phyloP scores from a whole-genome alignment of 2,329 filamentous ascomycete genomes.

The Rachicladosporium sp. region DNA sequence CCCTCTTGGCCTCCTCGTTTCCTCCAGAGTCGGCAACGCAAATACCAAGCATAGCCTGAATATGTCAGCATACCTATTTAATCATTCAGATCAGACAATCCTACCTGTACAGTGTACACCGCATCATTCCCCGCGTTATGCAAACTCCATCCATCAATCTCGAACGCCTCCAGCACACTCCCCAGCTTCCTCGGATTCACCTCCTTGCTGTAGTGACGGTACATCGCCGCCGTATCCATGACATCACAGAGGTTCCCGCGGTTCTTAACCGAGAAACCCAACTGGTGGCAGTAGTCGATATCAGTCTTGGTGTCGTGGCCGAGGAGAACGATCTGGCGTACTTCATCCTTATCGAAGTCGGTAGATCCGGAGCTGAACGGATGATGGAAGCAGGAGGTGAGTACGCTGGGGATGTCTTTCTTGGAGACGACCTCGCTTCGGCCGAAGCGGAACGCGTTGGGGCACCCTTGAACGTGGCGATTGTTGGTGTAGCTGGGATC shows the following conservation, averaged over 20 bases:
- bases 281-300: slow-evolving; percentile 49
- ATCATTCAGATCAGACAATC: too few relatives aligned
- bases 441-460: slow-evolving; percentile 64
- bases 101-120: slow-evolving; percentile 20
- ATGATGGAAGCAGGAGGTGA: slow-evolving; percentile 45
- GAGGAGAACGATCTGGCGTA: slow-evolving; percentile 59
- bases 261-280: slow-evolving; percentile 51
- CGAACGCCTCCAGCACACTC: slow-evolving; percentile 50
- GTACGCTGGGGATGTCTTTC: slow-evolving; percentile 30
- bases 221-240: slow-evolving; percentile 63
- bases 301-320: slow-evolving; percentile 64
- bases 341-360: slow-evolving; percentile 15
- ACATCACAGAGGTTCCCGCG: slow-evolving; percentile 48
- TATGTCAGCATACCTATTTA: slow-evolving; percentile 24
- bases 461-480: slow-evolving; percentile 58
- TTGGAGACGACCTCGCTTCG: slow-evolving; percentile 43
- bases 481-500: slow-evolving; percentile 49
- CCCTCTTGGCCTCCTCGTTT: slow-evolving; percentile 15
- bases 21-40: slow-evolving; percentile 32
- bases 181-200: slow-evolving; percentile 42
- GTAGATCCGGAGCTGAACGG: slow-evolving; percentile 35
- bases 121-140: slow-evolving; percentile 29
- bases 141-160: slow-evolving; percentile 38
- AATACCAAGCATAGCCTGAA: slow-evolving; percentile 51
- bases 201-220: slow-evolving; percentile 48